Evolutionary conservation across 805 yeast genomes (phyloP), one percentile per base, ranked within the genome.

Genomic region (Brettanomyces nanus): DNA sequence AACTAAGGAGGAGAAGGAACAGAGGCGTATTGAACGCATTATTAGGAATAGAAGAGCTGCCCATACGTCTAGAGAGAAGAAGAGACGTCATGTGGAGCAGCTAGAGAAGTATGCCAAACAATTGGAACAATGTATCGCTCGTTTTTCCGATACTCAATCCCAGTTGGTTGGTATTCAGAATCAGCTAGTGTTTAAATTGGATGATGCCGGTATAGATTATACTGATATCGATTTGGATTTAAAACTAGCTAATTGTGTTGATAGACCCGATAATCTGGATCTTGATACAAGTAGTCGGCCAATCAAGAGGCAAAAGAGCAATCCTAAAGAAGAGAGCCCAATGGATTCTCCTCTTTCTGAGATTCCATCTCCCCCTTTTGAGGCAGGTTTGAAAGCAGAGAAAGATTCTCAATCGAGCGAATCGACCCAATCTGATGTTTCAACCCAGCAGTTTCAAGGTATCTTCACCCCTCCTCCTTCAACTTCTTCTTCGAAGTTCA

Each of bases 1-100:
- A 70, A 92, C 98, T 30, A 75, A 84, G 49, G 96, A 89, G 63
- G 97, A 90, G 65, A 92, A 90, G 65, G 97, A 92, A 61, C 97
- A 90, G 65, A 80, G 97, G 47, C 75, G 96, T 33, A 77, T 89
- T 38, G 97, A 92, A 63, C 71, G 98, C 36, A 89, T 92, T 36
- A 68, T 90, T 51, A 75, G 98, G 58, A 90, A 90, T 62, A 76
- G 97, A 54, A 82, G 90, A 57, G 97, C 97, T 13, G 98, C 98
- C 34, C 97, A 90, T 59, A 95, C 95, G 37, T 85, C 95, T 21
- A 75, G 98, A 48, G 98, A 92, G 57, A 89, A 90, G 75, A 90
- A 90, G 73, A 75, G 97, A 57, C 76, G 79, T 55, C 95, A 90
- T 56, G 81, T 92, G 40, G 95, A 87, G 61, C 77, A 75, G 45